Percentiles rank a stretch among this genome's conserved stretches.
Conservation (phyloP, 176 grass and related monocot species). For the Triticum turgidum region DNA sequence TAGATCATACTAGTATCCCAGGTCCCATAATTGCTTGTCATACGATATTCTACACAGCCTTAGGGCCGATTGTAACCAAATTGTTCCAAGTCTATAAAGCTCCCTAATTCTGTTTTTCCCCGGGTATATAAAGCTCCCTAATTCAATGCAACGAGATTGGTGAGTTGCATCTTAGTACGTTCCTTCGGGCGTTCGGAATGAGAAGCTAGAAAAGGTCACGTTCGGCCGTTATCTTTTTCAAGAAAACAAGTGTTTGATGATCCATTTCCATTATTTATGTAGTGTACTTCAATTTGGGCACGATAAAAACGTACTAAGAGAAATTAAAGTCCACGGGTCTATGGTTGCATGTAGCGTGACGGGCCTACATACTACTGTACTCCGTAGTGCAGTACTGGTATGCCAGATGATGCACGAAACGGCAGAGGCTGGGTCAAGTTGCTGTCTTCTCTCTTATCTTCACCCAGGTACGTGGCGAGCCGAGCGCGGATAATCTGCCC, state of each 20-base stretch:
- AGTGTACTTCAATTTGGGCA: neutral
- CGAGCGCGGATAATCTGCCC: slow-evolving; percentile 28
- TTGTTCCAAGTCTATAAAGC: too few species aligned
- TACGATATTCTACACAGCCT: too few species aligned
- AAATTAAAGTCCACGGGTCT: neutral
- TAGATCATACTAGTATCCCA: too few species aligned
- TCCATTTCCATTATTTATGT: neutral
- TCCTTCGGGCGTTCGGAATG: too few species aligned
- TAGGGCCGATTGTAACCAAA: too few species aligned
- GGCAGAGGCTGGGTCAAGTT: neutral
- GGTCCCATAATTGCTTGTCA: too few species aligned
- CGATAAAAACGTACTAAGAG: neutral
- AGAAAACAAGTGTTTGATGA: neutral
- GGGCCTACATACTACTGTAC: neutral
- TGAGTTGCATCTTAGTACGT: too few species aligned
- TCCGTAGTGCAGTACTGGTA: neutral
- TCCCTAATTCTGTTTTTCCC: too few species aligned
- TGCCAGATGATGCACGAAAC: neutral
- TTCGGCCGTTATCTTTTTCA: neutral
- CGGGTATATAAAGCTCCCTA: too few species aligned
- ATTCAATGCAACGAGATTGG: too few species aligned
- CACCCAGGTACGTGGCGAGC: slow-evolving; percentile 33
- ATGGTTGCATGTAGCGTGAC: neutral
- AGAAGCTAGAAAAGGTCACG: neutral
- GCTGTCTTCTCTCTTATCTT: neutral